phyloP scores from a whole-genome alignment of 495 filamentous ascomycete genomes.

The Neurospora intermedia region DNA sequence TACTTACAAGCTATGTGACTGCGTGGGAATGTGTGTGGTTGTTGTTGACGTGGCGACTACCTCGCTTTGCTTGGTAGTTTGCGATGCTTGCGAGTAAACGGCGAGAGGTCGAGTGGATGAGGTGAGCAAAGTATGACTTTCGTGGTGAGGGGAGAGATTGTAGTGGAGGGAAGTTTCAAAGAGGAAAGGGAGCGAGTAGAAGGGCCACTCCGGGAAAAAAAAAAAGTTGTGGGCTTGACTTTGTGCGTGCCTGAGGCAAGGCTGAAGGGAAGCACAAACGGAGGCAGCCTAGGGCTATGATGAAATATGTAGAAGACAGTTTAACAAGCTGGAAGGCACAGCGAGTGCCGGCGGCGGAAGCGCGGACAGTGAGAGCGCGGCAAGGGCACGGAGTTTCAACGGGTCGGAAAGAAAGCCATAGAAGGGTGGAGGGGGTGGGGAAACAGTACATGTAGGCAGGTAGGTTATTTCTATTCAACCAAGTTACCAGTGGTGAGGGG shows the following conservation, averaged over 20 bases:
- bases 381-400: background rate
- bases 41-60: background rate
- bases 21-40: background rate
- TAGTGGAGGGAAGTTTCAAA: background rate
- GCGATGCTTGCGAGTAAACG: background rate
- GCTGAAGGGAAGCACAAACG: background rate
- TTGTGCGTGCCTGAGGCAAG: background rate
- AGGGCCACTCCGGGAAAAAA: background rate
- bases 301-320: background rate
- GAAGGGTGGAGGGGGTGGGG: background rate
- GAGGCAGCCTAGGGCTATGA: background rate
- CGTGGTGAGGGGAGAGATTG: background rate
- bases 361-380: background rate
- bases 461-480: background rate
- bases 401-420: background rate
- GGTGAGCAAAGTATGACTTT: background rate
- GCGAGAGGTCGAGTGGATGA: background rate
- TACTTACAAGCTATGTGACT: background rate
- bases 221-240: background rate
- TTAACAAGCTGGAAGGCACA: background rate
- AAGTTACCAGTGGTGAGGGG: background rate
- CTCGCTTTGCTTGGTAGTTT: background rate
- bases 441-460: background rate
- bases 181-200: background rate
- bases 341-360: background rate